Base-by-base conservation (phyloP, 2,329 filamentous ascomycete genomes). In the Penicillium vulpinum region DNA sequence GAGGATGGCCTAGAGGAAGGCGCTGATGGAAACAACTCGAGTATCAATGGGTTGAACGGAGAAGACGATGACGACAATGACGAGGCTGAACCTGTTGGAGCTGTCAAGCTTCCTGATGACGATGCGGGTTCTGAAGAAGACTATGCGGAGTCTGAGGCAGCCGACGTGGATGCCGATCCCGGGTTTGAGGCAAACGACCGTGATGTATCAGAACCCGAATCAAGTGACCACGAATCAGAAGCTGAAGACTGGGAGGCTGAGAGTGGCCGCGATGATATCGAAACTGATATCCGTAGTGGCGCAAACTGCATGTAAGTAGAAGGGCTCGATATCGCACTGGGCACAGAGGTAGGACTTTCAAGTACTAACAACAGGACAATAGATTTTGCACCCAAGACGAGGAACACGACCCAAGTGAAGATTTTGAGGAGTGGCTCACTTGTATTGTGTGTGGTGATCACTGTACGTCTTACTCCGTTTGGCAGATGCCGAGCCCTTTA, bases 371-470 rank as follows among this genome's bases (percentile, higher is more conserved):
- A 41, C 57, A 56, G 58, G n/a, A 50, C 54, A 51, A 61, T 76
- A 89, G 91, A 62, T 95, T 93, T 68, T 97, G 92, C 77, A 86
- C 87, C 55, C 83, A 91, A 71, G 87, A 90, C 62, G 91, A 95
- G 75, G 89, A 94, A 53, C 82, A 93, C 61, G 91, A 93, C 66
- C 90, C 90, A 1, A 87, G 84, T 62, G 89, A 90, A 63, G 90
- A 92, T 62, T 94, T 88, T 67, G 91, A 94, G 73, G 81, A 88
- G 57, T 91, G 88, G 72, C 79, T 97, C 58, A 79, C 87, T 51
- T 97, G 93, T 74, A 81, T 80, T 58, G 82, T 85, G 62, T 97
- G 93, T 75, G 87, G 87, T 63, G 89, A 93, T 70, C 89, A 91
- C 75, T 87, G 92, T 96, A 80, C 76, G 90, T 85, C 21, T 35